Evolutionary conservation across 2,329 filamentous ascomycete genomes (phyloP).

Genomic region (Harringtonia lauricola): DNA sequence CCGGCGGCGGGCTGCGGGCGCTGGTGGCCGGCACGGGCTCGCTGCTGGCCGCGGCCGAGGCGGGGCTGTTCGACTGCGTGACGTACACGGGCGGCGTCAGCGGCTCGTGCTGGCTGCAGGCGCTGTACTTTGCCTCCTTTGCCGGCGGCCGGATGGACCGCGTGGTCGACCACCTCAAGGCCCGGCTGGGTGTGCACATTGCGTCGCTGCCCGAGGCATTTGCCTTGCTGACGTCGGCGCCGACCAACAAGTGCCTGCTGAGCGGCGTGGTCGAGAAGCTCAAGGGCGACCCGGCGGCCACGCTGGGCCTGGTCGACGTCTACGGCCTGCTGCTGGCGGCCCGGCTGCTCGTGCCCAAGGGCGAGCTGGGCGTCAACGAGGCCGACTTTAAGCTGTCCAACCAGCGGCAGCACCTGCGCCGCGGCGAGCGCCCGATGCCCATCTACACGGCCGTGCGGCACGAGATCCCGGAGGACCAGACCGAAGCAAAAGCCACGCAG

Average conservation of each 20-base stretch:
- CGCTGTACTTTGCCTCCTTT: slow-evolving; percentile 75
- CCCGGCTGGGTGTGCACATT: slow-evolving; percentile 76
- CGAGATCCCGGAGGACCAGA: slow-evolving; percentile 63
- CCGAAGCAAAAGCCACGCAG: slow-evolving; percentile 36
- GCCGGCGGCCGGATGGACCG: slow-evolving; percentile 54
- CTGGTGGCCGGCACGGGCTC: slow-evolving; percentile 86
- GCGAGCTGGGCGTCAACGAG: slow-evolving; percentile 66
- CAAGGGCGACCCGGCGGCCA: slow-evolving; percentile 66
- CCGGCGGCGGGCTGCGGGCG: slow-evolving; percentile 80
- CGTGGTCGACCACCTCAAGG: slow-evolving; percentile 77
- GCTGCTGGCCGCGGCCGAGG: slow-evolving; percentile 71
- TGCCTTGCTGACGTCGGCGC: slow-evolving; percentile 69
- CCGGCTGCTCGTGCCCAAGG: slow-evolving; percentile 73
- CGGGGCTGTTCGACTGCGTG: slow-evolving; percentile 83
- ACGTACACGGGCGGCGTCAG: slow-evolving; percentile 95
- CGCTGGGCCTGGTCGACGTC: slow-evolving; percentile 85
- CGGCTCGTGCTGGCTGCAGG: slow-evolving; percentile 91
- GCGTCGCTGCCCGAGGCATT: slow-evolving; percentile 84
- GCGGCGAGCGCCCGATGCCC: slow-evolving; percentile 74
- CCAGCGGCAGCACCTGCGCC: slow-evolving; percentile 63
- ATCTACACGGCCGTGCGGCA: slow-evolving; percentile 95
- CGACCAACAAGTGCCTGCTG: slow-evolving; percentile 86
- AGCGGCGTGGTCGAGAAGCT: slow-evolving; percentile 86
- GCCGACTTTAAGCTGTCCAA: slow-evolving; percentile 85
- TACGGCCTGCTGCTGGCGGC: slow-evolving; percentile 83